Evolutionary conservation across 2,329 filamentous ascomycete species (phyloP), one percentile per base, ranked within the genome.

Genomic region (Cercospora citrullina): DNA sequence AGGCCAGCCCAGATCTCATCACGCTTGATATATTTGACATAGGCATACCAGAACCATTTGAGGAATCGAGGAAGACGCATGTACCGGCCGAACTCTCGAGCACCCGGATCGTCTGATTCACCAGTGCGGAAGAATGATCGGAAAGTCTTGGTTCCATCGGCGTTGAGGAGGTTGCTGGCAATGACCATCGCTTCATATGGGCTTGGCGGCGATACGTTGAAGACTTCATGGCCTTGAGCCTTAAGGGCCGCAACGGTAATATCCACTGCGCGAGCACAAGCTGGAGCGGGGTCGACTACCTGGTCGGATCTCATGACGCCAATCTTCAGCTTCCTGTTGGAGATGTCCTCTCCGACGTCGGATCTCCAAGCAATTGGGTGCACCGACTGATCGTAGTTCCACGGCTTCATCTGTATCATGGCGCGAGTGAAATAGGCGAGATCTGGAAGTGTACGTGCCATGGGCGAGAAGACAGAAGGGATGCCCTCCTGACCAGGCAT

Each of bases 401-500:
- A 97, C 0, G 93, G 92, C 79, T 91, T 84, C 89, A 95, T 94
- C 61, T 87, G 82, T 65, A 97, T 87, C 64, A 97, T 82, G 7
- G 88, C 87, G 63, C 89, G 88, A 3, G 92, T 91, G 79, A 97
- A 97, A 81, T 96, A 97, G 0, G 86, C 86, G 69, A 97, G 81
- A 76, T 97, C 94, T 70, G 89, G 87, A 67, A 97, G 80, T 0
- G 93, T 97, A 63, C 93, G 87, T 2, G 94, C 88, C 94, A 98
- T 97, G 5, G 94, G 94, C 67, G 91, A 94, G 80, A 94, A 97
- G 21, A 97, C 93, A 71, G 90, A 92, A 0, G 92, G 89, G 33
- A 97, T 89, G 0, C 93, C 94, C 77, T 97, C 94, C 77, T 97
- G 93, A 0, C 94, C 94, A 0, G 91, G 89, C 93, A 97, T 97